Conservation (phyloP, 176 grass and related monocot species). For the Ampelocalamus luodianensis region DNA sequence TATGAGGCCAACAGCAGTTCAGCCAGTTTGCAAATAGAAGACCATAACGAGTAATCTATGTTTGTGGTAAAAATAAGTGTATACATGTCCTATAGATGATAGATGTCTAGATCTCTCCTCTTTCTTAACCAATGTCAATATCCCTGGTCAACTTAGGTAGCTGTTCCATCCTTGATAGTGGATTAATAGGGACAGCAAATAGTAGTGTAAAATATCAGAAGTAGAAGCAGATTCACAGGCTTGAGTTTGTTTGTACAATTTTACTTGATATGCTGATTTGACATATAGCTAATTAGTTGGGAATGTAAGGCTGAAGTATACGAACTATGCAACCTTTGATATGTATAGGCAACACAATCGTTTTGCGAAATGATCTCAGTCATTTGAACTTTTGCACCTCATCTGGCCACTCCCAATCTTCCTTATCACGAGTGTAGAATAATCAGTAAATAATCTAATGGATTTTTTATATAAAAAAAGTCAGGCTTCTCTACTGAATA, state of each 20-base stretch:
- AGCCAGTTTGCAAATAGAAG: constrained; percentile 48
- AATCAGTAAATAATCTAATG: background rate
- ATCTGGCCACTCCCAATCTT: background rate
- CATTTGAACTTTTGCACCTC: background rate
- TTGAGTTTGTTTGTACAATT: constrained; percentile 9
- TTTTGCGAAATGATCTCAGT: background rate
- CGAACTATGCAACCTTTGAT: background rate
- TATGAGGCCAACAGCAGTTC: constrained; percentile 49
- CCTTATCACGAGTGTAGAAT: background rate
- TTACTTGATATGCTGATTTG: background rate
- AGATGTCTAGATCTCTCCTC: background rate
- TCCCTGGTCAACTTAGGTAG: constrained; percentile 7
- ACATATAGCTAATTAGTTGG: constrained; percentile 12
- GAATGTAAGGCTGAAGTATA: constrained; percentile 14
- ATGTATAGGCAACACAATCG: background rate
- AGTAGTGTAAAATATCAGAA: constrained; percentile 42
- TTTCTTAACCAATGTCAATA: constrained; percentile 20
- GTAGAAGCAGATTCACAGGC: background rate
- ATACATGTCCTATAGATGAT: constrained; percentile 26
- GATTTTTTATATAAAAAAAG: background rate
- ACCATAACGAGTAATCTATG: background rate
- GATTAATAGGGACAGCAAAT: background rate
- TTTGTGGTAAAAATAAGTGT: constrained; percentile 26
- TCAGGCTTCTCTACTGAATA: background rate
- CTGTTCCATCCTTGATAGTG: background rate